Base-by-base conservation (phyloP, 148 eudicot genomes). In the Camellia sinensis region DNA sequence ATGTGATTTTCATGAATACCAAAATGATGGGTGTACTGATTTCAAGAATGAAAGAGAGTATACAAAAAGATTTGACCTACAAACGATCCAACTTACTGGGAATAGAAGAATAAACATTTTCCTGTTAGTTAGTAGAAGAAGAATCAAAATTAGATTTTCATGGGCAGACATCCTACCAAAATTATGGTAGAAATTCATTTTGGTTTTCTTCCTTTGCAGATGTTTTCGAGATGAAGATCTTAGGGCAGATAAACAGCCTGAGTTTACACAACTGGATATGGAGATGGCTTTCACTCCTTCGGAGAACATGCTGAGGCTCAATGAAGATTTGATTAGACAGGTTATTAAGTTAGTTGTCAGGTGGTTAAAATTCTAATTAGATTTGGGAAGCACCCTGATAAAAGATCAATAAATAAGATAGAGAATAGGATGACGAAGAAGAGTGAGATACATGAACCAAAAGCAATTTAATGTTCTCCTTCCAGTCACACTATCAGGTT, bases 151-250 rank as follows among this genome's bases (percentile, higher is more conserved):
- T 44, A 13, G 73, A 9, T 44, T 69, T 45, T 18, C 53, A 43
- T 45, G 37, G 37, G 9, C 6, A 56, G 69, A 48, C 22, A 46
- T 13, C 45, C 15, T 19, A 18, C n/a, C 41, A 21, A 21, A 29
- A 46, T 14, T 48, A 48, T 77, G 79, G 9, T 44, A 76, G 13
- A 76, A 44, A 18, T 75, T 19, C 74, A 63, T 52, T 17, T 43
- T 17, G n/a, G 67, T 81, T 61, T 22, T 21, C 45, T 29, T 67
- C 71, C 40, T 64, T 18, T 79, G 69, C 88, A 95, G 98, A 86
- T 96, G 99, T 82, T 96, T 96, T 61, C 92, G 99, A 64, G 99
- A 96, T 88, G 99, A 96, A 82, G 99, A 93, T 91, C 88, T 96
- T 71, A 96, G 99, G 77, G 98, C 99, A 21, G 99, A 96, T 86